A percentile compares a stretch with the other conserved stretches of the same genome.
Conservation (phyloP, 805 yeast genomes). For the Schwanniomyces yamadae region DNA sequence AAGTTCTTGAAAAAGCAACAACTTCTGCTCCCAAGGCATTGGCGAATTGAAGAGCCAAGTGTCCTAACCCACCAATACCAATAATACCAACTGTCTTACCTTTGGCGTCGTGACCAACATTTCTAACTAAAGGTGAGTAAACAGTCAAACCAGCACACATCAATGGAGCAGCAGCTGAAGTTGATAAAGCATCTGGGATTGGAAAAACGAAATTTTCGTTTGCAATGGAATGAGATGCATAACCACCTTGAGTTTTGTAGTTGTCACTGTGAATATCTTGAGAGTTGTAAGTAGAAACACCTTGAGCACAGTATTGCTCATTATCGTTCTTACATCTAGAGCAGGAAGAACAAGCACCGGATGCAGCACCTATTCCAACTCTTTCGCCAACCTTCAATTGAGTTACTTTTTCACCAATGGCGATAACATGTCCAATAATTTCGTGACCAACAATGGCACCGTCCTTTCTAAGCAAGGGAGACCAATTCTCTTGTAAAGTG, state of each 20-base stretch:
- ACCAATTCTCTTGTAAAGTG: slow-evolving; percentile 53
- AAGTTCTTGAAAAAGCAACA: slow-evolving; percentile 53
- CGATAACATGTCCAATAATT: slow-evolving; percentile 57
- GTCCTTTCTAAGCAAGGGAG: slow-evolving; percentile 30
- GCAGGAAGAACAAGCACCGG: slow-evolving; percentile 61
- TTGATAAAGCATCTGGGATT: slow-evolving; percentile 46
- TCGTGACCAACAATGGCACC: slow-evolving; percentile 60
- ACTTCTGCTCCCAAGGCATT: slow-evolving; percentile 65
- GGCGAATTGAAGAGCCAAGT: slow-evolving; percentile 60
- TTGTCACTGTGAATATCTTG: slow-evolving; percentile 30
- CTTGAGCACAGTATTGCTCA: slow-evolving; percentile 50
- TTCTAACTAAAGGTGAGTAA: slow-evolving; percentile 51
- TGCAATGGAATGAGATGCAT: slow-evolving; percentile 47
- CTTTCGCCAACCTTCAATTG: slow-evolving; percentile 63
- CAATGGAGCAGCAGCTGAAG: slow-evolving; percentile 49
- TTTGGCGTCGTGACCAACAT: slow-evolving; percentile 23
- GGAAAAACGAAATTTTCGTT: slow-evolving; percentile 46
- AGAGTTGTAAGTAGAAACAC: slow-evolving; percentile 52
- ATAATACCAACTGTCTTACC: slow-evolving; percentile 55
- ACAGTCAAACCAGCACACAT: slow-evolving; percentile 59
- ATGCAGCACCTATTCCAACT: slow-evolving; percentile 79
- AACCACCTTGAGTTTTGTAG: slow-evolving; percentile 45
- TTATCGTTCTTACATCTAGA: slow-evolving; percentile 43
- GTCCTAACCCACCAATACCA: slow-evolving; percentile 71
- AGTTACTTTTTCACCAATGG: slow-evolving; percentile 57